Evolutionary conservation across 129 eudicot genomes (phyloP), one percentile per base, ranked within the genome.

Genomic region (Escallonia rubra): DNA sequence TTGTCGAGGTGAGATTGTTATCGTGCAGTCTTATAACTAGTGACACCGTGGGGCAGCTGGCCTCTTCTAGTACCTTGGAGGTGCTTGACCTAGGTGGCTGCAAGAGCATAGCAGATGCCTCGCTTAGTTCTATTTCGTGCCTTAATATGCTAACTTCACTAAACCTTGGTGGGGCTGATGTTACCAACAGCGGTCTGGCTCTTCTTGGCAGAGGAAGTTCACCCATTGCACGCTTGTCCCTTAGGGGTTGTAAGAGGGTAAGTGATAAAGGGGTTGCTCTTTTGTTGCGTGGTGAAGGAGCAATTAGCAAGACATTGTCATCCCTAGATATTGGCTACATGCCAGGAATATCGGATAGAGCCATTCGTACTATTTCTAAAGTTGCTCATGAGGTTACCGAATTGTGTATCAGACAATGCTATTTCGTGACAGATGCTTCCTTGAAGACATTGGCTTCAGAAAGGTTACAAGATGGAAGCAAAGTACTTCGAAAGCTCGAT

Each of bases 221-320:
- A 23, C 90, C 86, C 2, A 77, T 86, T 52, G 52, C 76, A 16
- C 61, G 50, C 9, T 55, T 89, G 40, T 80, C 79, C 12, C 68
- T 89, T 43, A 63, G 90, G 76, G 83, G 82, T 3, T 89, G 92
- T 65, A 69, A 59, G 66, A 78, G 92, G 72, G 80, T 89, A 51
- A 89, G 80, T 3, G 87, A 83, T 41, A 64, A 52, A 59, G 96
- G 96, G 47, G 78, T 89, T 47, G 34, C 43, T 59, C 48, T 16
- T 76, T 60, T 89, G 65, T 47, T 89, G 8, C 12, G 12, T 5
- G 85, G 77, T 23, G 79, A 68, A 38, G 73, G 77, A 54, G 72
- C 10, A 60, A 74, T 83, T 38, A 43, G 72, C 51, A 78, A 85
- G 62, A 83, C 76, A 39, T 65, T 89, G 34, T 63, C 75, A 34